Conservation (phyloP, 2,329 filamentous ascomycete species). For the Pseudopithomyces chartarum region DNA sequence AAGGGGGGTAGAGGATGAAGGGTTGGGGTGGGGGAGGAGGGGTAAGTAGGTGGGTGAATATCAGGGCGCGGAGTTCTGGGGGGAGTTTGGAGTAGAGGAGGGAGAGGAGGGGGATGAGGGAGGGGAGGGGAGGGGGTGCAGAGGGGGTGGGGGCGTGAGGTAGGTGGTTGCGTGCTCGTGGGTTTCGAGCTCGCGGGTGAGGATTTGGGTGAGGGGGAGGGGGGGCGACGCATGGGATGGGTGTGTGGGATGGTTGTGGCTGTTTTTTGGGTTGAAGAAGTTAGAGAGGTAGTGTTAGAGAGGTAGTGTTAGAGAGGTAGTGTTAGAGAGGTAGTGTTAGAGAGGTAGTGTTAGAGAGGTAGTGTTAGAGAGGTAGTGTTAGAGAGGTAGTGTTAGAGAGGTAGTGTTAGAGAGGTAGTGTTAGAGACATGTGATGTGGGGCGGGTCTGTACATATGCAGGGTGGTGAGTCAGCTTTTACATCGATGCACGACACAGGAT, state of each 20-base stretch:
- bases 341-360: no score
- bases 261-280: neutral
- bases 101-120: neutral
- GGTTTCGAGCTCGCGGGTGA: neutral
- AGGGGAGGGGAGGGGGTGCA: no score
- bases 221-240: neutral
- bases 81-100: neutral
- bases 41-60: neutral
- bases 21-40: neutral
- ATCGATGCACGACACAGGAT: no score
- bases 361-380: no score
- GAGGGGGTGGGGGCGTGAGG: neutral
- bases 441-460: neutral
- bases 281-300: no score
- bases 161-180: neutral
- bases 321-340: no score
- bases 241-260: neutral
- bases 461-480: neutral
- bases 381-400: no score
- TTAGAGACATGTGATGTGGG: neutral
- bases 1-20: neutral
- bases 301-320: no score
- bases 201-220: neutral
- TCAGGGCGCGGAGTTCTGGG: neutral
- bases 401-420: no score